A percentile compares a stretch with the other conserved stretches of the same genome.
Conservation (phyloP, 2,329 filamentous ascomycete genomes). For the Cercospora zeae-maydis region DNA sequence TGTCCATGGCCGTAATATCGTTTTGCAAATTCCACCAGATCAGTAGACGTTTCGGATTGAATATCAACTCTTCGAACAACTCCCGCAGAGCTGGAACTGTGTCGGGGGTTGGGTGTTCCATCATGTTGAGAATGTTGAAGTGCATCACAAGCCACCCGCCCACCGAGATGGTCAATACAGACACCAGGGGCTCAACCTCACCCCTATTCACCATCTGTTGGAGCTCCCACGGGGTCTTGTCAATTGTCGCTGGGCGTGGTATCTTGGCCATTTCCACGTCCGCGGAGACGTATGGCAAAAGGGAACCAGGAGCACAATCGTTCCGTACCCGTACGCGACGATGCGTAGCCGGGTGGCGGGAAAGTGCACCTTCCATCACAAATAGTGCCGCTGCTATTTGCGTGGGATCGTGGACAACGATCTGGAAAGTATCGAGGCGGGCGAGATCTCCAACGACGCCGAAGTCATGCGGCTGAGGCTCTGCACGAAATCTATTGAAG, state of each 20-base stretch:
- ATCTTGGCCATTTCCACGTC: background rate
- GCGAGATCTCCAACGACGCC: background rate
- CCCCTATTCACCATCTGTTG: background rate
- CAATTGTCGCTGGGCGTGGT: background rate
- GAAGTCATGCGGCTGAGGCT: background rate
- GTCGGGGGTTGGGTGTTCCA: background rate
- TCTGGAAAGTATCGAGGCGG: background rate
- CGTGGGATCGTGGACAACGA: background rate
- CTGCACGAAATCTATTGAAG: background rate
- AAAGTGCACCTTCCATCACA: background rate
- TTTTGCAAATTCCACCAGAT: background rate
- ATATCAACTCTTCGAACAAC: background rate
- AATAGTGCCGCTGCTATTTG: background rate
- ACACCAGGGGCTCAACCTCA: background rate
- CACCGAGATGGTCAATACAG: background rate
- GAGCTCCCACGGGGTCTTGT: background rate
- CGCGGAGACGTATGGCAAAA: background rate
- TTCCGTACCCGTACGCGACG: background rate
- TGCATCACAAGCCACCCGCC: background rate
- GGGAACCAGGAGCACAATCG: background rate
- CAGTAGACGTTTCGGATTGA: background rate
- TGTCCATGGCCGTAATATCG: background rate
- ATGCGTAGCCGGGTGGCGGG: background rate
- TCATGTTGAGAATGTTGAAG: background rate
- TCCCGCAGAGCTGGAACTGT: background rate